Percentiles rank a stretch among this genome's conserved stretches.
These are phyloP conservation scores for Handroanthus guayacan DNA, from an alignment of 257 asterid genomes.

Conservation along the genomic window DNA sequence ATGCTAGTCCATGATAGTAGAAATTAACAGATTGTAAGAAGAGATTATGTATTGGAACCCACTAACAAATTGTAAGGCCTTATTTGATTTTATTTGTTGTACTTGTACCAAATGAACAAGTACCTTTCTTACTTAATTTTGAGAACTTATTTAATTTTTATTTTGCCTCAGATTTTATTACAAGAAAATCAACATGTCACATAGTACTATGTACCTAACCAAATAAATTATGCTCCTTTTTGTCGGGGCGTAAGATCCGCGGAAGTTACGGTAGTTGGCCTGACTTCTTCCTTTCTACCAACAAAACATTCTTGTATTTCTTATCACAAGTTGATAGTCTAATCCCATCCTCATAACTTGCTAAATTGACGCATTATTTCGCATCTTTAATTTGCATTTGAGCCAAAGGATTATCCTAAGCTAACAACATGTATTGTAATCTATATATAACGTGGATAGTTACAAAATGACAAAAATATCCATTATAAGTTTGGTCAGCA, in stretches of 20 bases:
- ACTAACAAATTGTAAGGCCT: too few relatives aligned
- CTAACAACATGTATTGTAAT: neutral
- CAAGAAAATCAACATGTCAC: neutral
- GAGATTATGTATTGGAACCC: too few relatives aligned
- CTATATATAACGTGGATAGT: neutral
- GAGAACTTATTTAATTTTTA: too few relatives aligned
- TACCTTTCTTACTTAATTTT: neutral
- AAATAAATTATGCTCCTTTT: neutral
- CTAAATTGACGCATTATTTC: constrained; percentile 38
- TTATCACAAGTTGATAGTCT: constrained; percentile 21
- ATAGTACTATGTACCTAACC: constrained; percentile 9
- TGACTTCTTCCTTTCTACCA: constrained; percentile 2
- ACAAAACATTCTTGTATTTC: constrained; percentile 22
- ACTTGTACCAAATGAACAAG: neutral
- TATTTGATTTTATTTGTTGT: neutral
- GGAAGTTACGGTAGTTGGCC: constrained; percentile 25
- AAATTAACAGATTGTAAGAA: too few relatives aligned
- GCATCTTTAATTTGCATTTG: neutral
- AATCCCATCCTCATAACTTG: constrained; percentile 26
- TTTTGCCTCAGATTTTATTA: neutral
- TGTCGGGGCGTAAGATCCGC: neutral
- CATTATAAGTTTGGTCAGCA: too few relatives aligned
- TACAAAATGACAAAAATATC: too few relatives aligned
- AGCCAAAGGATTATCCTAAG: neutral
- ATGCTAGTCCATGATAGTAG: too few relatives aligned